phyloP scores from a whole-genome alignment of 192 early-diverging fungal species.

The Rhizoclosmatium globosum region DNA sequence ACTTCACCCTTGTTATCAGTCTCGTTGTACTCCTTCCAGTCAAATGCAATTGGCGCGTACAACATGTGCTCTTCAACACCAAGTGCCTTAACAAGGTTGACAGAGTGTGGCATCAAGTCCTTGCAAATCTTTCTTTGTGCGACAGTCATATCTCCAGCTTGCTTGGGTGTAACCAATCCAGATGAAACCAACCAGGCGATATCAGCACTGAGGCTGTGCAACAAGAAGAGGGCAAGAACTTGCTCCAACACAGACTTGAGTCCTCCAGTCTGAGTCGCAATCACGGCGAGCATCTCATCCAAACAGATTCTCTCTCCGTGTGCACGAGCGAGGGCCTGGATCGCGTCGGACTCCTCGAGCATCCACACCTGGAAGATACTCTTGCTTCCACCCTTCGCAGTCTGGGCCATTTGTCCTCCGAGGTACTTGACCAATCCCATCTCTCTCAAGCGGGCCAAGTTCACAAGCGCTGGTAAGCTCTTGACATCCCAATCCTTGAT shows the following conservation, averaged over 20 bases:
- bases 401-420: conserved; percentile 29
- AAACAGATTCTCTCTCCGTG: conserved; percentile 72
- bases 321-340: conserved; percentile 71
- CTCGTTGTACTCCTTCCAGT: conserved; percentile 73
- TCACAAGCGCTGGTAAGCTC: conserved; percentile 50
- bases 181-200: conserved; percentile 65
- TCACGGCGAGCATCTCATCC: conserved; percentile 61
- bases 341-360: conserved; percentile 73
- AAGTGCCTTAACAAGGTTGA: conserved; percentile 63
- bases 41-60: conserved; percentile 75
- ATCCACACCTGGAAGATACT: conserved; percentile 80
- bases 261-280: conserved; percentile 39
- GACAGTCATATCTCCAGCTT: conserved; percentile 52
- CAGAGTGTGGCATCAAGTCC: conserved; percentile 57
- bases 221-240: conserved; percentile 29
- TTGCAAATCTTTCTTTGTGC: conserved; percentile 59
- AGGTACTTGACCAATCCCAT: conserved; percentile 48
- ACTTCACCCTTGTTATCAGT: conserved; percentile 71
- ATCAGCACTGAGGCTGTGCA: conserved; percentile 47
- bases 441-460: conserved; percentile 50
- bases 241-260: conserved; percentile 34
- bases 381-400: conserved; percentile 57
- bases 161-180: conserved; percentile 57
- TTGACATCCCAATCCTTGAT: conserved; percentile 60
- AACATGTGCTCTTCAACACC: conserved; percentile 68